phyloP scores from a whole-genome alignment of 352 stramenopile genomes.

The Albugo candida region DNA sequence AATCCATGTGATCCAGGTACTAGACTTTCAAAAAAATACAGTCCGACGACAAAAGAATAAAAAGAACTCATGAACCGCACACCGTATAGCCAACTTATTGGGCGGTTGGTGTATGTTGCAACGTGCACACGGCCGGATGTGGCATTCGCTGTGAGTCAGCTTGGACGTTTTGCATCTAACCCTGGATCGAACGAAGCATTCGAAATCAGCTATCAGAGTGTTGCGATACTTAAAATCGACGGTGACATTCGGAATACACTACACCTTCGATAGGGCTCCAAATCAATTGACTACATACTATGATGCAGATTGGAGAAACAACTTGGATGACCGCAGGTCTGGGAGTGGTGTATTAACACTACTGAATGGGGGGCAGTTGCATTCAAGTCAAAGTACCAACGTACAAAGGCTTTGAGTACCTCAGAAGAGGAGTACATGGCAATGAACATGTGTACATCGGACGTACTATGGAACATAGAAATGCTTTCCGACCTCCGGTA shows the following conservation, averaged over 20 bases:
- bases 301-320: slow-evolving; percentile 9
- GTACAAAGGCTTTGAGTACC: slow-evolving; percentile 8
- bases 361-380: slow-evolving; percentile 7
- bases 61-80: slow-evolving; percentile 4
- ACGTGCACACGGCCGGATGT: slow-evolving; percentile 12
- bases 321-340: slow-evolving; percentile 8
- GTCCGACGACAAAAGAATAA: background rate
- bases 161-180: no score
- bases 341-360: slow-evolving; percentile 7
- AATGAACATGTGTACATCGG: slow-evolving; percentile 8
- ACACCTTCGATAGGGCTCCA: background rate
- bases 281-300: slow-evolving; percentile 3
- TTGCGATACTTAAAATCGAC: no score
- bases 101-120: slow-evolving; percentile 10
- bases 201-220: background rate
- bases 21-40: background rate
- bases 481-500: slow-evolving; percentile 2
- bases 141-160: slow-evolving; percentile 5
- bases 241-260: background rate
- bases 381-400: slow-evolving; percentile 8
- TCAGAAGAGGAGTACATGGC: slow-evolving; percentile 14
- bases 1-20: no score
- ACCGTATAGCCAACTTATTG: slow-evolving; percentile 6
- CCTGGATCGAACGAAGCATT: no score
- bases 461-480: slow-evolving; percentile 4